Percentiles rank a stretch among this genome's conserved stretches.
phyloP scores from a whole-genome alignment of 768 basidiomycete species.

The Filobasidium floriforme region DNA sequence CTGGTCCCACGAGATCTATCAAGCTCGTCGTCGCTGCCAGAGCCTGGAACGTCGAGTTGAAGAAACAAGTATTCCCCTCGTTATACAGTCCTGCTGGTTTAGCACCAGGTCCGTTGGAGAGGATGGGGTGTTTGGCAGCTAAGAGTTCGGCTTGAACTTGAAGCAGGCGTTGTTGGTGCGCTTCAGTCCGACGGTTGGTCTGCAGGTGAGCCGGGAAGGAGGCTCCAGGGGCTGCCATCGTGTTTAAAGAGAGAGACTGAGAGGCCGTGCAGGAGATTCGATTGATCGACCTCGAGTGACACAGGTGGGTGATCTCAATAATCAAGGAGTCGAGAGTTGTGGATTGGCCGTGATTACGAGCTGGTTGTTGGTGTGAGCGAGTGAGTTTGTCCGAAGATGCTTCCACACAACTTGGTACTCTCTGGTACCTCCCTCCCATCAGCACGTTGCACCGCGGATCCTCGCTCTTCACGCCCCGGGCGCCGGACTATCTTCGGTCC shows the following conservation, averaged over 20 bases:
- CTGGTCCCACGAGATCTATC: slow-evolving; percentile 27
- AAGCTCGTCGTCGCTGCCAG: slow-evolving; percentile 46
- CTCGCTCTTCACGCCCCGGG: too few species aligned
- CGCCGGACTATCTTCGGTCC: too few species aligned
- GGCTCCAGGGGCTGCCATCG: slow-evolving; percentile 2
- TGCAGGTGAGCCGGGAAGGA: background rate
- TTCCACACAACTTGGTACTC: too few species aligned
- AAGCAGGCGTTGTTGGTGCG: slow-evolving; percentile 8
- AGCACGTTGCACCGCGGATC: too few species aligned
- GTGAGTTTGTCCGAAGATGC: too few species aligned
- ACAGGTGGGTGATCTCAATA: too few species aligned
- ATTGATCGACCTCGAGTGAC: too few species aligned
- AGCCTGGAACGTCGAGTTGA: slow-evolving; percentile 89
- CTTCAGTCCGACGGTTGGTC: background rate
- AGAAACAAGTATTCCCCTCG: slow-evolving; percentile 68
- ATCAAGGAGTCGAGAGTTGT: too few species aligned
- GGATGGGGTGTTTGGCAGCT: background rate
- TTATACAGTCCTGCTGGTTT: slow-evolving; percentile 44
- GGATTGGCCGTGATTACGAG: too few species aligned
- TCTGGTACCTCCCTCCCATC: too few species aligned
- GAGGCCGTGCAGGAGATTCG: too few species aligned
- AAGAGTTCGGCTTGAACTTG: background rate
- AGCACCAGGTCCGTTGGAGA: slow-evolving; percentile 4
- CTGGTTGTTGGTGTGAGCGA: too few species aligned
- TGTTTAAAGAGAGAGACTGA: background rate